Evolutionary conservation across 2,329 filamentous ascomycete genomes (phyloP), one percentile per base, ranked within the genome.

Genomic region (Peltaster fructicola): DNA sequence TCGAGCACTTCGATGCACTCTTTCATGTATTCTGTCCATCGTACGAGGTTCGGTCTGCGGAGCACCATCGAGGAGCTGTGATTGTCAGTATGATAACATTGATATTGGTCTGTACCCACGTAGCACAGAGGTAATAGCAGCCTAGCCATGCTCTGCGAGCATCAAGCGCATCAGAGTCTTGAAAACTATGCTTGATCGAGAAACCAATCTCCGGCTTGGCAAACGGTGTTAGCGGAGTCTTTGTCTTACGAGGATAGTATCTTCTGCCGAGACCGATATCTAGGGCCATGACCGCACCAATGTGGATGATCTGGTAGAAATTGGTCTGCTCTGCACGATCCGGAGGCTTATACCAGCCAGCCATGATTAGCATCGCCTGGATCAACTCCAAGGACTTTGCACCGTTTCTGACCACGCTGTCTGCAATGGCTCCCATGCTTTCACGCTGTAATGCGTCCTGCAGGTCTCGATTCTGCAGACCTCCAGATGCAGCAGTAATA

Each of bases 311-410:
- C 53, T 85, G 78, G 52, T 88, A 91, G 47, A 88, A 90, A 45
- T 88, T 88, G 42, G 85, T 68, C 51, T 88, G 76, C 41, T 90
- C 79, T 30, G 78, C 78, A 39, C 77, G 66, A 36, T 85, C 73
- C 0, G 81, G 81, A 9, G 80, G 79, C 47, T 71, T 72, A 47
- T 91, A 90, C 78, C 81, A 91, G 11, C 82, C 65, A n/a, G 73
- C 69, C 5, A 69, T 61, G 3, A 91, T 57, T 30, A 79, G 64
- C 19, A 91, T 54, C 2, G 78, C 68, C 51, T 92, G 82, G 6
- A 90, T 68, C 5, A 91, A 57, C 48, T 91, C 82, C 10, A 92
- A 52, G 17, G 68, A 79, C 56, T 90, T 91, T 39, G 81, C 72
- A 8, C 78, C 80, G 5, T 67, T 65, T 15, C 81, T 57, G 37